Conservation (phyloP, 2,329 filamentous ascomycete species). For the Fusarium musae region DNA sequence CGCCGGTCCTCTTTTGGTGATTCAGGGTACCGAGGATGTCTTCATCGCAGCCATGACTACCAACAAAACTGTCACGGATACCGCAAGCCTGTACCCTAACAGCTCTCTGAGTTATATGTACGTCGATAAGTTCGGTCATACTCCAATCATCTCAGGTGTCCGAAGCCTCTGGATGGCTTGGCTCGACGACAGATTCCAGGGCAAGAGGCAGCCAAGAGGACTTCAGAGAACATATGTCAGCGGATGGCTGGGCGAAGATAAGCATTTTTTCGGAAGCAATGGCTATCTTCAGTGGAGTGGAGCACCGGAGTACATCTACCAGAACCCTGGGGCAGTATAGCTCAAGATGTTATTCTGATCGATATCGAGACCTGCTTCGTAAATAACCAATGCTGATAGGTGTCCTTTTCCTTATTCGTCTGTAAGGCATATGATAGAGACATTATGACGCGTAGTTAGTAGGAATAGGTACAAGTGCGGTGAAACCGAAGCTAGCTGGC, state of each 20-base stretch:
- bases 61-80: not conserved
- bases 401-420: too few species aligned
- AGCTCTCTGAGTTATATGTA: not conserved
- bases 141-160: not conserved
- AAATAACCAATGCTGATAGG: too few species aligned
- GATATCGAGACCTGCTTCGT: too few species aligned
- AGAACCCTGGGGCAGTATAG: constrained; percentile 11
- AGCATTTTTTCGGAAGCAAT: constrained; percentile 1
- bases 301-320: constrained; percentile 4
- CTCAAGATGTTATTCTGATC: too few species aligned
- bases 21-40: not conserved
- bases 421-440: too few species aligned
- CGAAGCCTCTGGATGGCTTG: constrained; percentile 6
- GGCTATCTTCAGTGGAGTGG: constrained; percentile 13
- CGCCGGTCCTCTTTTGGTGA: not conserved
- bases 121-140: not conserved
- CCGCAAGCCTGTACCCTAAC: rapidly evolving
- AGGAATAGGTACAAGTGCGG: too few species aligned
- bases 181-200: not conserved
- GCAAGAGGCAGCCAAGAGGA: not conserved
- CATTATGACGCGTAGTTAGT: too few species aligned
- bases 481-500: too few species aligned
- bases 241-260: not conserved
- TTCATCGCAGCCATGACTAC: not conserved
- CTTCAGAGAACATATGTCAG: not conserved